These are phyloP conservation scores for Monoraphidium neglectum DNA, from an alignment of 139 green algal species.

Conservation along the genomic window DNA sequence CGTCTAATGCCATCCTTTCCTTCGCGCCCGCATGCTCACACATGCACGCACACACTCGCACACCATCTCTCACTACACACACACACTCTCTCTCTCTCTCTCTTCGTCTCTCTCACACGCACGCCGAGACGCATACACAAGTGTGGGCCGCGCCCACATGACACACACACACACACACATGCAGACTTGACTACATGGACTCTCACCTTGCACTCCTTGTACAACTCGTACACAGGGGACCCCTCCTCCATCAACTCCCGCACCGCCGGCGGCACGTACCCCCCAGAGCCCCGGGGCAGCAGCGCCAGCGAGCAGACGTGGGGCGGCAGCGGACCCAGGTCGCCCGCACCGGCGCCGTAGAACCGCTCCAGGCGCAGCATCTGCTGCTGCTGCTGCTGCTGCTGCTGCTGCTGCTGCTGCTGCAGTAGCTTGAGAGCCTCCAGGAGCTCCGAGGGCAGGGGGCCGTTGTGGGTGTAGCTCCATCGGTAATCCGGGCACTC, in stretches of 20 bases:
- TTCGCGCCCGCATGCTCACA: too few species aligned
- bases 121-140: too few species aligned
- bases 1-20: too few species aligned
- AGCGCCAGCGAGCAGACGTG: conserved; percentile 52
- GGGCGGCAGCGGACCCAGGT: conserved; percentile 8
- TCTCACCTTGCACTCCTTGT: conserved; percentile 53
- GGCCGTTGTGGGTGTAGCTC: conserved; percentile 36
- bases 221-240: conserved; percentile 63
- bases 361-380: not conserved
- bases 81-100: not conserved
- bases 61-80: not conserved
- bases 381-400: conserved; percentile 17
- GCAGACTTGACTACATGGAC: too few species aligned
- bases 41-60: not conserved
- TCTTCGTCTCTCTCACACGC: not conserved
- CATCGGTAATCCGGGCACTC: conserved; percentile 72
- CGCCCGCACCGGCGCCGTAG: not conserved
- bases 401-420: not conserved
- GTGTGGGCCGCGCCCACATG: too few species aligned
- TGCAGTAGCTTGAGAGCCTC: not conserved
- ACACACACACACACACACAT: too few species aligned
- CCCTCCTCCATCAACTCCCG: conserved; percentile 60
- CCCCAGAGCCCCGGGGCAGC: conserved; percentile 44
- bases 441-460: conserved; percentile 26
- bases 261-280: conserved; percentile 44